These are phyloP conservation scores for Exophiala bonariae DNA, from an alignment of 2,329 filamentous ascomycete genomes.

Conservation along the genomic window DNA sequence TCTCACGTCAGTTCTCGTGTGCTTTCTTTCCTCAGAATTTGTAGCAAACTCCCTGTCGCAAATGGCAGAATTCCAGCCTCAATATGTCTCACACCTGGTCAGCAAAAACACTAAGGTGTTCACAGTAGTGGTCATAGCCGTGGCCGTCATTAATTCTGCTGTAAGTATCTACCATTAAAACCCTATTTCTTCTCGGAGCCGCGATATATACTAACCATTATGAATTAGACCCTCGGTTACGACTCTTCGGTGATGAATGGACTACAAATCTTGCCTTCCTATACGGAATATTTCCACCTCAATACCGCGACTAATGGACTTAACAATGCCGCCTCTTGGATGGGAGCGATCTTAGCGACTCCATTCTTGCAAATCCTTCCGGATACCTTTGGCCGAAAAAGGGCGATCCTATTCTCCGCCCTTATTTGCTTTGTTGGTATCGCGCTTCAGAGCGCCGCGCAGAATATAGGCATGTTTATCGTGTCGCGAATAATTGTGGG, in stretches of 20 bases:
- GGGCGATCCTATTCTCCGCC: constrained; percentile 30
- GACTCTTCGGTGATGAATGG: constrained; percentile 42
- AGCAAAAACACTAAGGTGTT: too few species aligned
- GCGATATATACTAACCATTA: neutral
- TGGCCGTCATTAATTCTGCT: constrained; percentile 1
- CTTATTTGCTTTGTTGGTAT: constrained; percentile 60
- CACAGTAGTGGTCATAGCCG: too few species aligned
- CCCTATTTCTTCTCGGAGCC: too few species aligned
- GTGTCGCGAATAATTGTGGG: constrained; percentile 59
- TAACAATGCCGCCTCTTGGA: constrained; percentile 29
- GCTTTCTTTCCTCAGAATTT: too few species aligned
- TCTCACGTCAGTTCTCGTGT: too few species aligned
- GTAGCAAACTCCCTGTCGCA: too few species aligned
- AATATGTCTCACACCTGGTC: too few species aligned
- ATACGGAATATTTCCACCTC: constrained; percentile 33
- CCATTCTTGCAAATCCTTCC: constrained; percentile 22
- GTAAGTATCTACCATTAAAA: constrained; percentile 3
- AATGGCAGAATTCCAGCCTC: too few species aligned
- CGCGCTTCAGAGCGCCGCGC: constrained; percentile 58
- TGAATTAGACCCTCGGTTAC: constrained; percentile 13
- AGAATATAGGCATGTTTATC: constrained; percentile 56
- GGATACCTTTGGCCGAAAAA: constrained; percentile 29
- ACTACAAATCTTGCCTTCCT: constrained; percentile 35
- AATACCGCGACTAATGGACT: constrained; percentile 32
- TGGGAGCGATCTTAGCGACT: constrained; percentile 26